Evolutionary conservation across 2,329 filamentous ascomycete species (phyloP).

Genomic region (Fusarium sp.): DNA sequence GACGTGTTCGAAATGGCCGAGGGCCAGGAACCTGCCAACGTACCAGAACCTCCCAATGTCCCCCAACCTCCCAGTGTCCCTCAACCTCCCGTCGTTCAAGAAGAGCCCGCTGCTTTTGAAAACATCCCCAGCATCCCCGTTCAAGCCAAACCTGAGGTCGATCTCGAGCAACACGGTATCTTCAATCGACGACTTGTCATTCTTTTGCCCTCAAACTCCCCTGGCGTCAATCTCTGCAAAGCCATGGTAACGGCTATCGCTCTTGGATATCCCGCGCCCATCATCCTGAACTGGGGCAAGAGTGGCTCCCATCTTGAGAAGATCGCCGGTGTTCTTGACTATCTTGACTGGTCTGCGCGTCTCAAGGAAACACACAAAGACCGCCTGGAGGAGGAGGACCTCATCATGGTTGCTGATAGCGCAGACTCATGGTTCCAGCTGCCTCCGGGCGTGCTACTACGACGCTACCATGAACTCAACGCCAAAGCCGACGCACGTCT

Average conservation of each 20-base stretch:
- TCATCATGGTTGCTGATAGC: constrained; percentile 45
- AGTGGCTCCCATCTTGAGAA: constrained; percentile 44
- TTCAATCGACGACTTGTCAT: constrained; percentile 35
- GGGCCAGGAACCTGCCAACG: background rate
- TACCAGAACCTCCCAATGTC: too few species aligned
- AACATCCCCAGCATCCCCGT: constrained; percentile 6
- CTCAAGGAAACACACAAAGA: constrained; percentile 7
- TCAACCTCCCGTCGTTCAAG: too few species aligned
- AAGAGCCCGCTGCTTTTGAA: too few species aligned
- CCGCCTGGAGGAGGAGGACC: constrained; percentile 39
- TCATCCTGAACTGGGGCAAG: constrained; percentile 46
- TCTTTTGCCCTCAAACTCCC: constrained; percentile 33
- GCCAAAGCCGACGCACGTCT: constrained; percentile 31
- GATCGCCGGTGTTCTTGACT: constrained; percentile 44
- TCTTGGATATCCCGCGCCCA: constrained; percentile 45
- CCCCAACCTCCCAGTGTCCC: too few species aligned
- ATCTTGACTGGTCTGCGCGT: constrained; percentile 38
- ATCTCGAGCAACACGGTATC: background rate
- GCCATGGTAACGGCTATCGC: constrained; percentile 42
- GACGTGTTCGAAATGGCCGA: constrained; percentile 19
- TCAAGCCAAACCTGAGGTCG: background rate
- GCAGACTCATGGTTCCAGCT: constrained; percentile 49
- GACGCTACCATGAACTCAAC: constrained; percentile 43
- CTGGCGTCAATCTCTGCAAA: constrained; percentile 45
- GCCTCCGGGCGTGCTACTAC: constrained; percentile 43